Base-by-base conservation (phyloP, 129 eudicot genomes). In the Chrysanthemum lavandulifolium region DNA sequence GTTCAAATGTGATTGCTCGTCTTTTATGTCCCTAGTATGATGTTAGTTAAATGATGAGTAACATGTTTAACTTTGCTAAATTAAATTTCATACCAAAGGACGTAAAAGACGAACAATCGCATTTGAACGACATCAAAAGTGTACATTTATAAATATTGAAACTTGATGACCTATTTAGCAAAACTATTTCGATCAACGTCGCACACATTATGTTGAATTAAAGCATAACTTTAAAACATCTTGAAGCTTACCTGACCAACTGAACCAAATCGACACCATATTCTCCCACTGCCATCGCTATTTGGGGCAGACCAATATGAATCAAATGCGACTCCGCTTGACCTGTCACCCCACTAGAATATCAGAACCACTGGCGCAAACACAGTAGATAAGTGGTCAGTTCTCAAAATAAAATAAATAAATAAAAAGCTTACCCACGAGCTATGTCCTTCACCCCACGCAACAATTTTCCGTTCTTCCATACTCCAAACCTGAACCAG, bases 361-460 rank as follows among this genome's bases (percentile, higher is more conserved):
- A 65, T 78, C 62, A 82, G 77, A 69, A 71, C 6, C 50, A 65
- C 61, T 61, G 61, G 57, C 27, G 16, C 57, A 16, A 48, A 8
- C 52, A 65, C 54, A 66, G 43, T 14, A 61, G 21, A 43, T 13
- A 74, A 74, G 47, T 33, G 56, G 47, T 40, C 10, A 10, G 25
- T 47, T 72, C 27, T 13, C 16, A 10, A 4, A 29, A 69, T 19
- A 27, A 12, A 27, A 29, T 29, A 29, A 29, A 29, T 3, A 13
- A 67, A 10, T 6, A 31, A 27, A n/a, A 54, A 0, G 54, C 86
- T 67, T 84, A 89, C 98, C 98, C 98, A 94, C 31, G 97, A 94
- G 71, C 88, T 94, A 81, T 94, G 98, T 43, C 98, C 98, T 84
- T 94, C 98, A n/a, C 98, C 98, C 98, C 98, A 94, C 71, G 99